Evolutionary conservation across 169 alveolate species (phyloP).

Genomic region (Babesia caballi): DNA sequence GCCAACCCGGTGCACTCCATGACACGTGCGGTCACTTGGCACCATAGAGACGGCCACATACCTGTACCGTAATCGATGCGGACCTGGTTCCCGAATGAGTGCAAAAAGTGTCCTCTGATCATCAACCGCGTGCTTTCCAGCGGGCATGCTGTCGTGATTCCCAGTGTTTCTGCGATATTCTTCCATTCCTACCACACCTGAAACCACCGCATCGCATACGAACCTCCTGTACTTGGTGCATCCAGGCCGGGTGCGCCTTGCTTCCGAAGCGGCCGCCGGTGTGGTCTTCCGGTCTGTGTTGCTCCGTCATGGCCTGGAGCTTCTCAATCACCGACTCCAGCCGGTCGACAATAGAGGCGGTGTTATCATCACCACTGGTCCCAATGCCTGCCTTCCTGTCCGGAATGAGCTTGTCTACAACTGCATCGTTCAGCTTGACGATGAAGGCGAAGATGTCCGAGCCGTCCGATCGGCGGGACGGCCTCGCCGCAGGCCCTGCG

Average conservation of each 20-base stretch:
- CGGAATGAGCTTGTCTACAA: neutral
- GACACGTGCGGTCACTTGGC: no score
- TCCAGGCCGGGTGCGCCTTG: slow-evolving; percentile 48
- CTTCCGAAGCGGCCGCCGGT: slow-evolving; percentile 51
- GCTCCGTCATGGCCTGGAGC: neutral
- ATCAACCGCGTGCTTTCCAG: neutral
- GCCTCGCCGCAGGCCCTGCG: neutral
- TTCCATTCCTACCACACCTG: slow-evolving; percentile 1
- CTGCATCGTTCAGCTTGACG: slow-evolving; percentile 9
- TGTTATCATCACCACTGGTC: neutral
- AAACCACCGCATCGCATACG: neutral
- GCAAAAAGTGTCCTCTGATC: slow-evolving; percentile 69
- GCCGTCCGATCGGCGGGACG: neutral
- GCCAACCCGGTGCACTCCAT: no score
- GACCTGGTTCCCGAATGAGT: slow-evolving; percentile 91
- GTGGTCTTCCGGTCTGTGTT: slow-evolving; percentile 41
- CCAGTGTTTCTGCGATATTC: neutral
- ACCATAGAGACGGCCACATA: slow-evolving; percentile 36
- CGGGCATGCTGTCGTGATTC: neutral
- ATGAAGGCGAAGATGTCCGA: neutral
- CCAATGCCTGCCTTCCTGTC: neutral
- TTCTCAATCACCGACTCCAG: neutral
- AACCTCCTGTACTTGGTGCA: slow-evolving; percentile 14
- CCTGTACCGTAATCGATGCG: slow-evolving; percentile 99
- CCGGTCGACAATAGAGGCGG: neutral